Conservation (phyloP, 805 yeast genomes). For the Starmerella potacharoeniae region DNA sequence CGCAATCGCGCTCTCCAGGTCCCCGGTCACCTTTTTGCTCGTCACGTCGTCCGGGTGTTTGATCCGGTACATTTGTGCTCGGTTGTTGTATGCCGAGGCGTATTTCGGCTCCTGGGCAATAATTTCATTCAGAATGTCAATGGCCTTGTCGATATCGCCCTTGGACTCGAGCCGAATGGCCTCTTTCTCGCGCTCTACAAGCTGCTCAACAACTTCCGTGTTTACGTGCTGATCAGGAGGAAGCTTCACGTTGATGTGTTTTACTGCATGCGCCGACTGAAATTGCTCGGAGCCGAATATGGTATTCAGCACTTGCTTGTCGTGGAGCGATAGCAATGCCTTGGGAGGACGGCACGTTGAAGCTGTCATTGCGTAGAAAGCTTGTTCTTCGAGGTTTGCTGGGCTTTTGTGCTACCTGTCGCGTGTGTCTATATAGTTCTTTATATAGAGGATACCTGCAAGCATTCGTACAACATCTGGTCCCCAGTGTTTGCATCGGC, state of each 20-base stretch:
- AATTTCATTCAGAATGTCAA: conserved; percentile 18
- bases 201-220: conserved; percentile 12
- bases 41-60: neutral
- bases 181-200: conserved; percentile 18
- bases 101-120: conserved; percentile 24
- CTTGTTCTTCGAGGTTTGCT: neutral
- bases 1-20: conserved; percentile 23
- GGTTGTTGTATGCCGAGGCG: conserved; percentile 29
- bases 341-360: neutral
- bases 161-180: conserved; percentile 19
- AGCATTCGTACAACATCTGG: neutral
- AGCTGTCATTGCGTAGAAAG: neutral
- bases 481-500: neutral
- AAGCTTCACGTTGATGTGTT: conserved; percentile 14
- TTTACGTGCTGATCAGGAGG: conserved; percentile 23
- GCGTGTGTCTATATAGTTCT: neutral
- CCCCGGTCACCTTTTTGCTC: conserved; percentile 11
- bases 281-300: neutral
- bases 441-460: neutral
- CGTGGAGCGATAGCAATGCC: neutral
- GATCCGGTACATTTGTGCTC: conserved; percentile 24
- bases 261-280: neutral
- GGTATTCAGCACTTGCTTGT: conserved; percentile 5
- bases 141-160: conserved; percentile 11
- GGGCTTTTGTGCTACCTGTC: neutral